Conservation (phyloP, 192 early-diverging fungal species). For the Gonapodya sp. region DNA sequence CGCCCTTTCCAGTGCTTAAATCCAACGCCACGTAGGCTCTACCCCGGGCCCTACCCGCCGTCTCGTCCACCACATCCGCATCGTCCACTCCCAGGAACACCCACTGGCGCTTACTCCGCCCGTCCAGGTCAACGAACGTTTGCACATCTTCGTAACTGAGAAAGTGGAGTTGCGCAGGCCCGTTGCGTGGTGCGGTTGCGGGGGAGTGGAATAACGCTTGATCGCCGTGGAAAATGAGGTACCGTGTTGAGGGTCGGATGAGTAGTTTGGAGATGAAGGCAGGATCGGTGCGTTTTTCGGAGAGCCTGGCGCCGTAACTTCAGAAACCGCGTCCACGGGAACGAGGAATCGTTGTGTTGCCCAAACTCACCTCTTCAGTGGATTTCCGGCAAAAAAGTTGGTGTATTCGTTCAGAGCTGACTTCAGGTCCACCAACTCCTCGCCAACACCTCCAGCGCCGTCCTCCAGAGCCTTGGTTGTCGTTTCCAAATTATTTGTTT, state of each 20-base stretch:
- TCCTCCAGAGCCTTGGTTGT: not conserved
- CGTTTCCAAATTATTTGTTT: not conserved
- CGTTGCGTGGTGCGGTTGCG: not conserved
- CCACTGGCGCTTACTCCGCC: not conserved
- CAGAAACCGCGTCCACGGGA: too few relatives aligned
- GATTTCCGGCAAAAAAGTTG: slow-evolving; percentile 1
- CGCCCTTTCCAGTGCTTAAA: not conserved
- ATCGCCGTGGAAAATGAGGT: not conserved
- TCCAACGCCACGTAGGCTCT: slow-evolving; percentile 5
- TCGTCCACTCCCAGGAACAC: slow-evolving; percentile 5
- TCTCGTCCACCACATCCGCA: not conserved
- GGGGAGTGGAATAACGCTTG: not conserved
- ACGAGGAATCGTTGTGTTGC: not conserved
- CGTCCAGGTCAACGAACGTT: not conserved
- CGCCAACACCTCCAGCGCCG: not conserved
- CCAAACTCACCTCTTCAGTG: not conserved
- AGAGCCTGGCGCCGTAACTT: not conserved
- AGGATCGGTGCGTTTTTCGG: not conserved
- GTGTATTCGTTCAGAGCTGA: not conserved
- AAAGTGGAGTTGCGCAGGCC: not conserved
- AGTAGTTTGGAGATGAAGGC: slow-evolving; percentile 6
- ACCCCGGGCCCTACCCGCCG: not conserved
- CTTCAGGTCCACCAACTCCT: not conserved
- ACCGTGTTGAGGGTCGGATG: not conserved
- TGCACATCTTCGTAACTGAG: not conserved